phyloP scores from a whole-genome alignment of 768 basidiomycete species.

The Serendipita sp. region DNA sequence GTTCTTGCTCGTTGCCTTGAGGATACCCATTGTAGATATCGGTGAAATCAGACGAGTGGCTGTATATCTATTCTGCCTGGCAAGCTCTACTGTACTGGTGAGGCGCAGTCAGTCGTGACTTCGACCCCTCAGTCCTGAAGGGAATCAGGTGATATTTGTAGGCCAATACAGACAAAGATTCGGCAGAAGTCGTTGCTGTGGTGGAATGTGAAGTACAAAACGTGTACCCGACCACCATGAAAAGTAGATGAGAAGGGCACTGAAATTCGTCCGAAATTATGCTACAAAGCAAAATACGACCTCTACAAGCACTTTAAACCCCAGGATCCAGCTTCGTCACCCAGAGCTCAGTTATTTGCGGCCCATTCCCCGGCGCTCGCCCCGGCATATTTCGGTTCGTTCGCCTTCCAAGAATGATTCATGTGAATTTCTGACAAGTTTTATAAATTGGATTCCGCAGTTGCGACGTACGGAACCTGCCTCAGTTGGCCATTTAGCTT shows the following conservation, averaged over 20 bases:
- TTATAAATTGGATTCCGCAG: neutral
- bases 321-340: neutral
- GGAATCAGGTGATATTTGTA: no score
- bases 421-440: neutral
- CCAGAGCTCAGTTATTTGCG: neutral
- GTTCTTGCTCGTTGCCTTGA: no score
- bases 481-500: neutral
- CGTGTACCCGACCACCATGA: neutral
- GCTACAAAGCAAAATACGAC: slow-evolving; percentile 1
- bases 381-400: neutral
- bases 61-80: no score
- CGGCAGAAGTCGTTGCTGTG: no score
- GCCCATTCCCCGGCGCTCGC: neutral
- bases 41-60: no score
- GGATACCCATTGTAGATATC: no score
- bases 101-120: no score
- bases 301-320: neutral
- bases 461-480: neutral
- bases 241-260: neutral
- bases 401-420: neutral
- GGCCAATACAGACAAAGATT: no score
- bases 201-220: neutral
- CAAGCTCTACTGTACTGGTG: no score
- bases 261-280: neutral
- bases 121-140: no score